Percentiles rank a stretch among this genome's conserved stretches.
Evolutionary conservation across 148 eudicot species (phyloP).

Genomic region (Silene uniflora): DNA sequence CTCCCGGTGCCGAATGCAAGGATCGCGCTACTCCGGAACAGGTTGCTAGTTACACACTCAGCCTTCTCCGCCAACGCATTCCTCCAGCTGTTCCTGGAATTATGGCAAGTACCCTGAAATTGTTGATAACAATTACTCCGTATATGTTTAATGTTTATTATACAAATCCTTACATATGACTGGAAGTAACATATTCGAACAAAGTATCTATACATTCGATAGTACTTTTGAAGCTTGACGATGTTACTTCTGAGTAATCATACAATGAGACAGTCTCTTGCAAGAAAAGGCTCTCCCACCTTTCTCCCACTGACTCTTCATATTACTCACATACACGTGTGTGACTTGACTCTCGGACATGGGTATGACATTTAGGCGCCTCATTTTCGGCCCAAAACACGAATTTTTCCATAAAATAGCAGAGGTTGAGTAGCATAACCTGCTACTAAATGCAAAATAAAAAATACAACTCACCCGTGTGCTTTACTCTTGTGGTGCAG

Average conservation of each 20-base stretch:
- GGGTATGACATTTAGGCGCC: not conserved
- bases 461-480: not conserved
- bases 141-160: too few species aligned
- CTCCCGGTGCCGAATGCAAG: slow-evolving; percentile 97
- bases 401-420: not conserved
- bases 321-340: not conserved
- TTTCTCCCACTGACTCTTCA: not conserved
- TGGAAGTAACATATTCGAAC: not conserved
- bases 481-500: slow-evolving; percentile 28
- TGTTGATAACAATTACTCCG: too few species aligned
- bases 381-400: not conserved
- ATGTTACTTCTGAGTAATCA: not conserved
- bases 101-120: slow-evolving; percentile 72
- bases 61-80: slow-evolving; percentile 86
- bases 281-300: not conserved
- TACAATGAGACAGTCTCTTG: not conserved
- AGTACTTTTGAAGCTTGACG: not conserved
- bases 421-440: not conserved
- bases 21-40: slow-evolving; percentile 84
- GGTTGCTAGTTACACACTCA: slow-evolving; percentile 72
- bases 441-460: not conserved
- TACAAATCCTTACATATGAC: not conserved
- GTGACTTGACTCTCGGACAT: too few species aligned
- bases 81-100: slow-evolving; percentile 99
- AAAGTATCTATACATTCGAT: not conserved